These are phyloP conservation scores for Neurospora terricola DNA, from an alignment of 495 filamentous ascomycete genomes.

Conservation along the genomic window DNA sequence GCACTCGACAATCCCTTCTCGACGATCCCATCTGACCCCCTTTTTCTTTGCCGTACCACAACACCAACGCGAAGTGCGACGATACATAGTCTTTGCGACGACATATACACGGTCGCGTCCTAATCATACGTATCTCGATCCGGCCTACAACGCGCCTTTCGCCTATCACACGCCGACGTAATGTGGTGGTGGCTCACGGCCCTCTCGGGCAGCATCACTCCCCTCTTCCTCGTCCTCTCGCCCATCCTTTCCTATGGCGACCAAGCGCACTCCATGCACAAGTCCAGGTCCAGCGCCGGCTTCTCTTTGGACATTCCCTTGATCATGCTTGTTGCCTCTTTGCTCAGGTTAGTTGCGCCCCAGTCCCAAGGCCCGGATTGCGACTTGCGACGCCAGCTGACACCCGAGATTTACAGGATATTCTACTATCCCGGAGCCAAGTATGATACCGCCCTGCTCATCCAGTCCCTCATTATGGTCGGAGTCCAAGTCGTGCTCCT, in stretches of 20 bases:
- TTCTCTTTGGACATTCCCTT: constrained; percentile 85
- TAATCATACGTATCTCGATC: not conserved
- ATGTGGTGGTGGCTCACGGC: constrained; percentile 24
- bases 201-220: constrained; percentile 41
- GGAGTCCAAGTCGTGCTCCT: constrained; percentile 70
- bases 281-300: constrained; percentile 68
- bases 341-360: constrained; percentile 59
- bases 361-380: not conserved
- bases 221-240: constrained; percentile 61
- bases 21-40: not conserved
- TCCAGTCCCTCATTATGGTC: constrained; percentile 84
- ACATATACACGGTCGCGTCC: not conserved
- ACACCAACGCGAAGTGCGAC: not conserved
- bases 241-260: constrained; percentile 83
- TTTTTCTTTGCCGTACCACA: not conserved
- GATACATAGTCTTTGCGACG: not conserved
- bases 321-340: constrained; percentile 93
- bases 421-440: constrained; percentile 92
- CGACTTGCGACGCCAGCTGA: constrained; percentile 7
- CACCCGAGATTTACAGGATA: constrained; percentile 40
- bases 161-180: not conserved
- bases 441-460: constrained; percentile 68
- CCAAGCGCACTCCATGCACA: constrained; percentile 85
- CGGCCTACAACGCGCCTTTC: not conserved
- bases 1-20: not conserved